Percentiles rank a stretch among this genome's conserved stretches.
phyloP scores from a whole-genome alignment of 805 yeast species.

The Cephaloascus albidus region DNA sequence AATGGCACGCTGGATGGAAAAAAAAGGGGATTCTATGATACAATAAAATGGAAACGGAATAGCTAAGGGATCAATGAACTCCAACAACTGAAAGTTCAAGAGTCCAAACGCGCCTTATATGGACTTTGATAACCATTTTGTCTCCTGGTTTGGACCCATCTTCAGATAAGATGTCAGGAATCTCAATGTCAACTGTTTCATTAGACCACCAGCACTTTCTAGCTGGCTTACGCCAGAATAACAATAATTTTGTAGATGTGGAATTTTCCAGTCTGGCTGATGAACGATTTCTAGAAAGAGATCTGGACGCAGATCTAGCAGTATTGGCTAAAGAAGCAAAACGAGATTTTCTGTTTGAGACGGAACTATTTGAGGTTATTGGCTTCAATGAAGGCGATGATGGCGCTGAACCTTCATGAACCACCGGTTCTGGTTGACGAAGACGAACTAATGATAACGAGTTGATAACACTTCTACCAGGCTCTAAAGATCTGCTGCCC shows the following conservation, averaged over 20 bases:
- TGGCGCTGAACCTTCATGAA: constrained; percentile 22
- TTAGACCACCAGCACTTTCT: constrained; percentile 98
- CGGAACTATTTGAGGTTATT: constrained; percentile 30
- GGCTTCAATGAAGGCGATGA: constrained; percentile 33
- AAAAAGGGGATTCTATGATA: too few species aligned
- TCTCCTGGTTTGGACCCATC: constrained; percentile 19
- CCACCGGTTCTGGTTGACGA: constrained; percentile 18
- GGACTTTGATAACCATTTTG: constrained; percentile 45
- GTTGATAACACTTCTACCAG: constrained; percentile 77
- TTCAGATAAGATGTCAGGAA: constrained; percentile 18
- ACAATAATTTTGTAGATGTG: constrained; percentile 51
- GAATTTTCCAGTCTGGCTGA: constrained; percentile 26
- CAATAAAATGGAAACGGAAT: too few species aligned
- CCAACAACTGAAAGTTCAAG: constrained; percentile 87
- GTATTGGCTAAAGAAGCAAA: constrained; percentile 54
- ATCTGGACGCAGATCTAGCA: constrained; percentile 47
- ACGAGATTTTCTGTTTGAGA: constrained; percentile 38
- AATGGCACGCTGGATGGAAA: too few species aligned
- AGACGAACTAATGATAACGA: constrained; percentile 69
- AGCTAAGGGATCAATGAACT: constrained; percentile 50
- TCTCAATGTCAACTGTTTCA: constrained; percentile 37
- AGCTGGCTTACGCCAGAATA: constrained; percentile 98
- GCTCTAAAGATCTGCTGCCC: constrained; percentile 89
- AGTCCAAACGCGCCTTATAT: constrained; percentile 94
- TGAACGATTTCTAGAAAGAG: constrained; percentile 40